Percentiles rank a stretch among this genome's conserved stretches.
Conservation (phyloP, 2,329 filamentous ascomycete genomes). For the Whalleya microplaca region DNA sequence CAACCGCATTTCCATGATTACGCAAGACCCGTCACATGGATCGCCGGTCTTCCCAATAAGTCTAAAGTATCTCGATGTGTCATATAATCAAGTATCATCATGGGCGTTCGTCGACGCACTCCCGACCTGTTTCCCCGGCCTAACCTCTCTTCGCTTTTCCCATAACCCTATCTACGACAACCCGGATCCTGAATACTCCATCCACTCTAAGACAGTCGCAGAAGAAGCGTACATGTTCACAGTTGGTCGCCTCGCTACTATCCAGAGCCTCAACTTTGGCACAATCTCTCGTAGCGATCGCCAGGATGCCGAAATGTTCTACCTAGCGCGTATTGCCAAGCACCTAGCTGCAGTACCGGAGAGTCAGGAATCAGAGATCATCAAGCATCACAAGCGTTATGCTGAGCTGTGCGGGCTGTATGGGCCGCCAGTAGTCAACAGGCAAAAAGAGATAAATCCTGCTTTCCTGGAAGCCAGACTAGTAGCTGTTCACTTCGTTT, state of each 20-base stretch:
- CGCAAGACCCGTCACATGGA: constrained; percentile 33
- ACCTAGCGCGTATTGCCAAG: constrained; percentile 80
- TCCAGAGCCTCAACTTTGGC: constrained; percentile 75
- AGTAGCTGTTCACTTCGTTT: constrained; percentile 63
- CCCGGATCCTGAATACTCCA: constrained; percentile 41
- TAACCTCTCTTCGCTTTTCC: constrained; percentile 76
- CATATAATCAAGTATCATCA: constrained; percentile 68
- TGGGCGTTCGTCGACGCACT: constrained; percentile 80
- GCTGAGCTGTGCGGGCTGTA: constrained; percentile 74
- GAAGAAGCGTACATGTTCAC: constrained; percentile 92
- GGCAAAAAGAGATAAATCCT: constrained; percentile 66
- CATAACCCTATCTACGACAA: constrained; percentile 82
- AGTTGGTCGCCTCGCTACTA: constrained; percentile 70
- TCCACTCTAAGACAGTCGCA: constrained; percentile 44
- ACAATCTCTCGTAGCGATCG: constrained; percentile 74
- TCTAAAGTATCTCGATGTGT: constrained; percentile 71
- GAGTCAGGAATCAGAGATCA: constrained; percentile 55
- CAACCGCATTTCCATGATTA: constrained; percentile 65
- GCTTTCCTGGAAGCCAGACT: constrained; percentile 82
- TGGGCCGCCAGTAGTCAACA: constrained; percentile 68
- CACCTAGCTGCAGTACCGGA: constrained; percentile 68
- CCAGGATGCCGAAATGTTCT: constrained; percentile 89
- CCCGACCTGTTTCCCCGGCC: constrained; percentile 68
- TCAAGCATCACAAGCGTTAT: constrained; percentile 72
- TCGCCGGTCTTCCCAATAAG: constrained; percentile 55